Evolutionary conservation across 2,329 filamentous ascomycete genomes (phyloP).

Genomic region (Monilinia fructicola): DNA sequence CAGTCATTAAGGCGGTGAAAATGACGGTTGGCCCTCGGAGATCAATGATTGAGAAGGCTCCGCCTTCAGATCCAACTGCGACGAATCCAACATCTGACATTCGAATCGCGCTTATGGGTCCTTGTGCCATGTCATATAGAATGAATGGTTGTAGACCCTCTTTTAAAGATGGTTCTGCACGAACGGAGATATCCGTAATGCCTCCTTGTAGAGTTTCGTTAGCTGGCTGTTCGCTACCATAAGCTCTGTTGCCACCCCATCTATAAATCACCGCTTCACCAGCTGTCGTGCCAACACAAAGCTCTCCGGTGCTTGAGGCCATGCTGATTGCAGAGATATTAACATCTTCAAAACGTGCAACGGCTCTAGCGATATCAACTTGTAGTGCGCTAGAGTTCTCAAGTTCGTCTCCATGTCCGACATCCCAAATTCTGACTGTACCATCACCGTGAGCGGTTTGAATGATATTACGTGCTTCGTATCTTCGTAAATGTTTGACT

Average conservation of each 20-base stretch:
- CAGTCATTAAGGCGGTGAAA: conserved; percentile 68
- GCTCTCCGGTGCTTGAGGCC: conserved; percentile 76
- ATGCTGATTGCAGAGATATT: conserved; percentile 79
- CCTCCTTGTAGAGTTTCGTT: conserved; percentile 62
- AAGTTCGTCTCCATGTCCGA: conserved; percentile 87
- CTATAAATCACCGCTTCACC: conserved; percentile 88
- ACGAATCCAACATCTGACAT: conserved; percentile 94
- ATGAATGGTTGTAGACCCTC: conserved; percentile 79
- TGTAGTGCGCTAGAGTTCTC: conserved; percentile 82
- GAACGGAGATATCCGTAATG: conserved; percentile 70
- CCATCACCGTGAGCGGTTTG: conserved; percentile 89
- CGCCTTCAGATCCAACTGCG: conserved; percentile 80
- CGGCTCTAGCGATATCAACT: conserved; percentile 78
- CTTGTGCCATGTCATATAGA: conserved; percentile 80
- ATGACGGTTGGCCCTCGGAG: conserved; percentile 84
- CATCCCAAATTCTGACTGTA: conserved; percentile 89
- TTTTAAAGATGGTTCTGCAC: conserved; percentile 70
- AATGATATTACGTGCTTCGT: conserved; percentile 80
- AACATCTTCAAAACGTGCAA: conserved; percentile 75
- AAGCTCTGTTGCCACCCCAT: conserved; percentile 79
- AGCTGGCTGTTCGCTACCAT: conserved; percentile 60
- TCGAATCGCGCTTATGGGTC: conserved; percentile 73
- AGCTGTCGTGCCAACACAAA: conserved; percentile 74
- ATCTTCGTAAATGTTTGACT: conserved; percentile 67
- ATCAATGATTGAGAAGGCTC: conserved; percentile 79